Conservation (phyloP, 257 asterid genomes). For the Nyctanthes arbortristis region DNA sequence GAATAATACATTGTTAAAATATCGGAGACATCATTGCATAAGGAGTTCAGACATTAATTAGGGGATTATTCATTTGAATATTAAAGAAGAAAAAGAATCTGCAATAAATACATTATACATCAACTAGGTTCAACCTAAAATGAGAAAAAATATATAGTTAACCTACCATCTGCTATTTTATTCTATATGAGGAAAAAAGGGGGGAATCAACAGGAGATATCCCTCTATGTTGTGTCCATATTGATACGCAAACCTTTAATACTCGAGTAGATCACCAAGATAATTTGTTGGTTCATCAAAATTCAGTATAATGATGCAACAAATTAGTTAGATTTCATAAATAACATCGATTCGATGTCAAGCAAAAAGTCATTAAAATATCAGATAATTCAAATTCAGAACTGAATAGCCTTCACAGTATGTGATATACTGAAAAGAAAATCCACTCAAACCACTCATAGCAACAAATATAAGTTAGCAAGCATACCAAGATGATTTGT, state of each 20-base stretch:
- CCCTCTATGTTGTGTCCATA: background rate
- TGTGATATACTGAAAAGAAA: background rate
- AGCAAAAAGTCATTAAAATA: background rate
- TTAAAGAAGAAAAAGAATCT: background rate
- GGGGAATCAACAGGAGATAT: background rate
- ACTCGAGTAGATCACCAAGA: background rate
- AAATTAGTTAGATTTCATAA: background rate
- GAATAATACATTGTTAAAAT: background rate
- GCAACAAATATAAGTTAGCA: background rate
- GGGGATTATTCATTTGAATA: background rate
- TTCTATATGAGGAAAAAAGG: background rate
- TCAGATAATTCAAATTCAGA: background rate
- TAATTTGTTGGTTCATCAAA: background rate
- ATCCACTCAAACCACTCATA: background rate
- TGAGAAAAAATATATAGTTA: background rate
- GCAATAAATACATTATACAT: background rate
- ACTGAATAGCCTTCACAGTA: background rate
- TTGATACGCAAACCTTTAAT: background rate
- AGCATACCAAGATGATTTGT: constrained; percentile 94
- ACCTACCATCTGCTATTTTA: background rate
- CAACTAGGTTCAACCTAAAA: background rate
- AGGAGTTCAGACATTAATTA: background rate
- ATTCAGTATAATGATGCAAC: constrained; percentile 7
- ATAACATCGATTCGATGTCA: background rate
- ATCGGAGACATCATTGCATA: background rate